Percentiles rank a stretch among this genome's conserved stretches.
phyloP scores from a whole-genome alignment of 768 basidiomycete genomes.

The Tricholomella constricta region DNA sequence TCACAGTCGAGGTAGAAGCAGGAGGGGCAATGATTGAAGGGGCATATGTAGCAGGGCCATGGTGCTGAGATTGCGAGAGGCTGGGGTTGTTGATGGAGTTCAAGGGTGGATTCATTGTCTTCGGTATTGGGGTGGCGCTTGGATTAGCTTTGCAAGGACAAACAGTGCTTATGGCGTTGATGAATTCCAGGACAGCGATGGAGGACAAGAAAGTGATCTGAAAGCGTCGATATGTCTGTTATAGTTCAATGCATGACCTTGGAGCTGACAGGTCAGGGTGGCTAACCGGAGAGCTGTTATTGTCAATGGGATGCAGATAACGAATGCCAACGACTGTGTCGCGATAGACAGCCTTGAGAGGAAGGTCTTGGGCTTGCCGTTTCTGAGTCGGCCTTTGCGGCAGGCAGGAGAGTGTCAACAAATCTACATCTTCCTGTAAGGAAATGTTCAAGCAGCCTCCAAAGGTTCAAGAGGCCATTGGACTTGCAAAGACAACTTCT shows the following conservation, averaged over 20 bases:
- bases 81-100: background rate
- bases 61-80: background rate
- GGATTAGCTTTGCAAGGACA: conserved; percentile 76
- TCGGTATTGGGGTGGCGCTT: conserved; percentile 18
- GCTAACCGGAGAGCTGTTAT: conserved; percentile 18
- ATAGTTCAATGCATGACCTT: conserved; percentile 13
- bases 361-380: conserved; percentile 52
- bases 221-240: conserved; percentile 72
- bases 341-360: conserved; percentile 81
- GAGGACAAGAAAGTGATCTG: conserved; percentile 68
- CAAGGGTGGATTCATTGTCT: conserved; percentile 12
- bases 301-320: conserved; percentile 57
- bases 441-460: conserved; percentile 3
- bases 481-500: conserved; percentile 69
- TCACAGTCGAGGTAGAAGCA: background rate
- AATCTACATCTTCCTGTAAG: conserved; percentile 74
- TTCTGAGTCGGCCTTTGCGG: conserved; percentile 30
- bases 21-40: conserved; percentile 3
- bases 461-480: conserved; percentile 3
- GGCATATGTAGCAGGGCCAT: conserved; percentile 9
- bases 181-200: conserved; percentile 53
- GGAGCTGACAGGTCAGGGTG: background rate
- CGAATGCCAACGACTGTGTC: conserved; percentile 74
- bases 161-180: conserved; percentile 61
- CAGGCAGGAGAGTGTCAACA: conserved; percentile 64